These are phyloP conservation scores for Aspergillus sp. DNA, from an alignment of 2,329 filamentous ascomycete genomes.

Conservation along the genomic window DNA sequence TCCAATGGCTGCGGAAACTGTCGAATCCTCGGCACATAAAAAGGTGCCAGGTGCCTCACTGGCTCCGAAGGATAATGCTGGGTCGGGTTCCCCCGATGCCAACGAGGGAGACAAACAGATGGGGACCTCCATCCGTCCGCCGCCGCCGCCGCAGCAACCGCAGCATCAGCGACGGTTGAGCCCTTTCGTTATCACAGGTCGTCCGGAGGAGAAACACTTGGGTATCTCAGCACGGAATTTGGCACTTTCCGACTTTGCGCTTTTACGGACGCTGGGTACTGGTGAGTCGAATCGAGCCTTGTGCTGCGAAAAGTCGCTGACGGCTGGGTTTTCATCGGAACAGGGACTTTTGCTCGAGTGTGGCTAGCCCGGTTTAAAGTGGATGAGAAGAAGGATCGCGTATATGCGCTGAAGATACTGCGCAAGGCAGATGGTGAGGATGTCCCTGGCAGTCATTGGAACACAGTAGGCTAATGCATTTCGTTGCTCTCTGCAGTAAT, in stretches of 20 bases:
- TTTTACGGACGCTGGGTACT: conserved; percentile 43
- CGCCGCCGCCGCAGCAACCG: not conserved
- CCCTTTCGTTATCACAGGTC: conserved; percentile 31
- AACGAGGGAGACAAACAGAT: conserved; percentile 25
- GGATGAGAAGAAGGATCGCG: conserved; percentile 29
- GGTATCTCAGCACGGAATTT: conserved; percentile 32
- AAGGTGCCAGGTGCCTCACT: conserved; percentile 17
- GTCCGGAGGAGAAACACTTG: conserved; percentile 30
- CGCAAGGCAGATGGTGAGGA: conserved; percentile 43
- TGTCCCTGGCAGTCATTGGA: not conserved
- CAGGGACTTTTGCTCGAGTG: conserved; percentile 45
- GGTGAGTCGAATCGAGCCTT: conserved; percentile 24
- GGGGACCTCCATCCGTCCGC: conserved; percentile 19
- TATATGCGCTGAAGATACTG: conserved; percentile 44
- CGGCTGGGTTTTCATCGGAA: conserved; percentile 7
- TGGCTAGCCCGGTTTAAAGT: conserved; percentile 39
- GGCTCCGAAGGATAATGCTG: conserved; percentile 7
- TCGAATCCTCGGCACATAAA: conserved; percentile 27
- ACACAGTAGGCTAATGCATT: conserved; percentile 3
- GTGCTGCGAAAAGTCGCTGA: conserved; percentile 7
- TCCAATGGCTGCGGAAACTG: conserved; percentile 34
- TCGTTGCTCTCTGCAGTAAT: conserved; percentile 30
- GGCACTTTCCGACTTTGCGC: conserved; percentile 37
- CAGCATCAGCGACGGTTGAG: conserved; percentile 23
- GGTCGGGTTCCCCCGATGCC: conserved; percentile 14